Evolutionary conservation across 2,329 filamentous ascomycete genomes (phyloP).

Genomic region (Colletotrichum godetiae): DNA sequence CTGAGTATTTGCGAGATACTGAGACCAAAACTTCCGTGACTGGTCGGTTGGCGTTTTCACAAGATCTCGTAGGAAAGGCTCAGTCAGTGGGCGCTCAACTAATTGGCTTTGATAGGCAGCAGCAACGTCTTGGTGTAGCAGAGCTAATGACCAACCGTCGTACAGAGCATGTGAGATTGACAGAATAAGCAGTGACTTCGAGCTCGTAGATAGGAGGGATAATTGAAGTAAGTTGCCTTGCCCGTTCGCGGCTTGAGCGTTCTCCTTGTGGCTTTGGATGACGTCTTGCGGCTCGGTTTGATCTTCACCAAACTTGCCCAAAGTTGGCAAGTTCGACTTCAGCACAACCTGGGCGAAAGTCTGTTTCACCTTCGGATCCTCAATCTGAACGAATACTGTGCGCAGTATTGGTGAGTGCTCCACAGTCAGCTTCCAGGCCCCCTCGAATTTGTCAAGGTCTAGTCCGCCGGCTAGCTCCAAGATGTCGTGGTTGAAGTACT

Average conservation of each 20-base stretch:
- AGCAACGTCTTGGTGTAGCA: slow-evolving; percentile 78
- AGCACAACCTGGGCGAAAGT: slow-evolving; percentile 63
- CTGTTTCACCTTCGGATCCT: slow-evolving; percentile 65
- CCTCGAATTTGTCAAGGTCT: slow-evolving; percentile 66
- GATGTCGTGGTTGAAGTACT: slow-evolving; percentile 90
- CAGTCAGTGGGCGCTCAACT: slow-evolving; percentile 57
- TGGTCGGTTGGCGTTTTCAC: slow-evolving; percentile 51
- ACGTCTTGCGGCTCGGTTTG: slow-evolving; percentile 49
- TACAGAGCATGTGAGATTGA: slow-evolving; percentile 90
- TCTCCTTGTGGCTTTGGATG: slow-evolving; percentile 49
- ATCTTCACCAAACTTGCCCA: slow-evolving; percentile 37
- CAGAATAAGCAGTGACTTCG: slow-evolving; percentile 62
- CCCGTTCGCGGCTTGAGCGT: slow-evolving; percentile 51
- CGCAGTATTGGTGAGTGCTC: slow-evolving; percentile 76
- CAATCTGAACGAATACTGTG: slow-evolving; percentile 77
- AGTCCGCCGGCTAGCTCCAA: slow-evolving; percentile 67
- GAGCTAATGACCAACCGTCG: slow-evolving; percentile 84
- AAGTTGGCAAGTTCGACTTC: slow-evolving; percentile 35
- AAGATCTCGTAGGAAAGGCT: slow-evolving; percentile 66
- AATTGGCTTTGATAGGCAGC: slow-evolving; percentile 67
- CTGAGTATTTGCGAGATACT: slow-evolving; percentile 67
- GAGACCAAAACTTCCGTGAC: slow-evolving; percentile 74
- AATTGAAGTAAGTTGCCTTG: slow-evolving; percentile 60
- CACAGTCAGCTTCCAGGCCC: slow-evolving; percentile 73
- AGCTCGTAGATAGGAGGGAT: slow-evolving; percentile 49